Percentiles rank a stretch among this genome's conserved stretches.
phyloP scores from a whole-genome alignment of 306 rosid genomes.

The Medicago truncatula region DNA sequence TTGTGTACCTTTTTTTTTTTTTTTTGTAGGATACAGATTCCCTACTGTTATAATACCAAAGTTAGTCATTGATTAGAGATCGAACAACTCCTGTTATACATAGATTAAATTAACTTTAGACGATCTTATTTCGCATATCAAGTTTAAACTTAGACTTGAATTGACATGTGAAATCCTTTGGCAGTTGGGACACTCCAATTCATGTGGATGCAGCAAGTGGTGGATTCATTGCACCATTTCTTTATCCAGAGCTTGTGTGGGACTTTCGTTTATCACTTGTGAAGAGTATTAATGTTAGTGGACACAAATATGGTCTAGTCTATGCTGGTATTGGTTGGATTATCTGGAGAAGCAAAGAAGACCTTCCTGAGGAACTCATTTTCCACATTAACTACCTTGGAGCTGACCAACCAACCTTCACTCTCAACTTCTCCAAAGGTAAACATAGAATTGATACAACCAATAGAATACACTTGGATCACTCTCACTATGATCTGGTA shows the following conservation, averaged over 20 bases:
- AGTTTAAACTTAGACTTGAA: neutral
- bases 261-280: slow-evolving; percentile 82
- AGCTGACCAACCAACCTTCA: slow-evolving; percentile 91
- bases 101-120: neutral
- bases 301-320: slow-evolving; percentile 64
- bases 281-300: slow-evolving; percentile 95
- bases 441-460: neutral
- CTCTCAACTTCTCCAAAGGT: slow-evolving; percentile 97
- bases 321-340: slow-evolving; percentile 96
- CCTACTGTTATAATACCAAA: neutral
- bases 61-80: neutral
- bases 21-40: neutral
- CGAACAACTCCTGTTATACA: neutral
- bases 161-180: slow-evolving; percentile 22
- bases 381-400: slow-evolving; percentile 96
- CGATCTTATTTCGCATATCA: neutral
- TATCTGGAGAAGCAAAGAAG: slow-evolving; percentile 88
- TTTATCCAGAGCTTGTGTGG: slow-evolving; percentile 89
- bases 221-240: slow-evolving; percentile 91
- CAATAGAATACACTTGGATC: neutral
- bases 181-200: slow-evolving; percentile 91
- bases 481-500: neutral
- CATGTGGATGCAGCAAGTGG: slow-evolving; percentile 98
- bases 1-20: neutral
- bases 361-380: slow-evolving; percentile 96